Evolutionary conservation across 2,329 filamentous ascomycete genomes (phyloP), one percentile per base, ranked within the genome.

Genomic region (Paraphaeosphaeria minitans): DNA sequence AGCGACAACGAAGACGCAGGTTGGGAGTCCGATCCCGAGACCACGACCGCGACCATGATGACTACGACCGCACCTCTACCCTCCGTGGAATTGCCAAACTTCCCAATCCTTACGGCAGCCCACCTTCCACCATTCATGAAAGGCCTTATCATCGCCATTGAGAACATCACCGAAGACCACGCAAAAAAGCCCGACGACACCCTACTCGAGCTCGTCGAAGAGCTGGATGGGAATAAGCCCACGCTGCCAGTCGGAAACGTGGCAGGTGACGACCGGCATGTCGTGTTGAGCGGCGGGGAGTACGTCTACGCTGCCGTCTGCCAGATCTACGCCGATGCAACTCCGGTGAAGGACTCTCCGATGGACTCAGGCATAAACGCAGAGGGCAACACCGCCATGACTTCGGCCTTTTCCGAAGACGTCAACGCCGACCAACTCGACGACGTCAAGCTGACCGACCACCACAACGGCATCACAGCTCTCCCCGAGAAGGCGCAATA

Each of bases 111-210:
- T 29, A 45, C 27, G n/a, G 27, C 27, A 16, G 3, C 22, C n/a
- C 29, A 45, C 2, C 51, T 53, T 12, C 7, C 29, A 29, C 27
- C n/a, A 12, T 53, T 45, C 27, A 45, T 24, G 4, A 45, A 45
- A 5, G 51, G 51, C 12, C 21, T 53, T 9, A 2, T 7, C n/a
- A 45, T 46, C n/a, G 51, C 51, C 8, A 35, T 53, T 22, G 50
- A 53, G 27, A 53, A 43, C 51, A 46, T 45, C 39, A 35, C 46
- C 41, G 5, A 16, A 5, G 51, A 53, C 51, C 19, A 53, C 51
- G 7, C 24, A 10, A 12, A 33, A 10, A 24, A 16, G 9, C 41
- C 51, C 4, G 24, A 21, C 4, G n/a, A 19, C 27, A 22, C 27
- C n/a, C 13, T 53, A 4, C 41, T 46, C 39, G 41, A 45, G 4